Base-by-base conservation (phyloP, 441 rosid genomes). In the Populus hybrid region DNA sequence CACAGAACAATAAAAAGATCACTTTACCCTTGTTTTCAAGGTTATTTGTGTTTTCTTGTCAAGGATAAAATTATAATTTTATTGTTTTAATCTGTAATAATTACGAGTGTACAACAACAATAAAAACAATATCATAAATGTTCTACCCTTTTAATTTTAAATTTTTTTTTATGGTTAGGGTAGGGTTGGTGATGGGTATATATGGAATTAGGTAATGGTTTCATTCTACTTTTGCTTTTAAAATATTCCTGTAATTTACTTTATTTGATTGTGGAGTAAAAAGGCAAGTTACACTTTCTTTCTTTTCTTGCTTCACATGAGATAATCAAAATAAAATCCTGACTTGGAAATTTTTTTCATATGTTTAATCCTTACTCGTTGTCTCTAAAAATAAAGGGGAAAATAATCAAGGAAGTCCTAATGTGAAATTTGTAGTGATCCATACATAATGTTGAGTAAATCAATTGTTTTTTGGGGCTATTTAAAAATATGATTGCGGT, bases 401-500 rank as follows among this genome's bases (percentile, higher is more conserved):
- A 38, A 38, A 46, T 14, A 14, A 14, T 46, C 6, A 46, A 46
- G 54, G 20, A 14, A 12, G 14, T 14, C 20, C 57, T 46, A 12
- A 3, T 40, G 46, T 40, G 40, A 36, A 8, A 36, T 8, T 36
- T 36, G 46, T 0, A 40, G 46, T 3, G 46, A 10, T 40, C 46
- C 14, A 40, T 40, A 3, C 0, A 40, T 38, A 10, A 38, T 40
- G 4, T 40, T 10, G 46, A 40, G 46, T 10, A 0, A 40, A 10
- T 4, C 4, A 40, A 10, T 3, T 2, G 1, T 0, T 40, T 0
- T 28, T 28, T 28, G 0, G 4, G 0, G 30, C 0, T 28, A 4
- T 28, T 28, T 28, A 4, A 4, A 28, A 28, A 3, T 28, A 4
- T 28, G 1, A 3, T 28, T 28, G 4, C 2, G 4, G 30, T 28